A percentile compares a stretch with the other conserved stretches of the same genome.
phyloP scores from a whole-genome alignment of 208 protist genomes.

The Trypanosoma cruzi region DNA sequence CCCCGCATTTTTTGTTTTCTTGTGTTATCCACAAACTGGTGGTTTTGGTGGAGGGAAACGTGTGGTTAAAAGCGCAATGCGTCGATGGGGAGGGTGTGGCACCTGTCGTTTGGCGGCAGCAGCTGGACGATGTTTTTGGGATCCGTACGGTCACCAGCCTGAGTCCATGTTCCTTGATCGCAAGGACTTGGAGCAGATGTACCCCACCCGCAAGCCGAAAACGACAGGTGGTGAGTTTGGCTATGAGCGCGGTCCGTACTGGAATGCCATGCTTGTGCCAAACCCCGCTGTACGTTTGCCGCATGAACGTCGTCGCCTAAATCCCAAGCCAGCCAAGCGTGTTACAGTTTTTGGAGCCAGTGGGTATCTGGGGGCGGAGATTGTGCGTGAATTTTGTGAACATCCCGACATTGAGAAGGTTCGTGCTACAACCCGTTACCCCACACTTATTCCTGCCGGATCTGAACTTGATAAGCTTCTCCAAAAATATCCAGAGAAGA shows the following conservation, averaged over 20 bases:
- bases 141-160: slow-evolving; percentile 85
- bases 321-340: slow-evolving; percentile 87
- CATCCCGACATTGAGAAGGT: slow-evolving; percentile 90
- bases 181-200: slow-evolving; percentile 92
- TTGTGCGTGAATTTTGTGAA: slow-evolving; percentile 91
- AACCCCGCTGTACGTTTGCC: slow-evolving; percentile 89
- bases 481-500: slow-evolving; percentile 85
- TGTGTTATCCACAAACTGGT: neutral
- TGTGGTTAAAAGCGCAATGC: slow-evolving; percentile 30
- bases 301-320: slow-evolving; percentile 85
- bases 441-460: slow-evolving; percentile 85
- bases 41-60: neutral
- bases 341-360: slow-evolving; percentile 91
- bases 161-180: slow-evolving; percentile 91
- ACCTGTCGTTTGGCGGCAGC: slow-evolving; percentile 24
- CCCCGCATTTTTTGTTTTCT: neutral
- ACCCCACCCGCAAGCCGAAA: slow-evolving; percentile 87
- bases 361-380: slow-evolving; percentile 87
- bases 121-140: slow-evolving; percentile 72
- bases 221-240: slow-evolving; percentile 90
- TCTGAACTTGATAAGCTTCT: slow-evolving; percentile 89
- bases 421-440: slow-evolving; percentile 88
- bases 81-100: slow-evolving; percentile 34
- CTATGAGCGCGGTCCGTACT: slow-evolving; percentile 90
- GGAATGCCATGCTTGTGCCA: slow-evolving; percentile 87